Conservation (phyloP, 768 basidiomycete genomes). For the Suillus weaverae region DNA sequence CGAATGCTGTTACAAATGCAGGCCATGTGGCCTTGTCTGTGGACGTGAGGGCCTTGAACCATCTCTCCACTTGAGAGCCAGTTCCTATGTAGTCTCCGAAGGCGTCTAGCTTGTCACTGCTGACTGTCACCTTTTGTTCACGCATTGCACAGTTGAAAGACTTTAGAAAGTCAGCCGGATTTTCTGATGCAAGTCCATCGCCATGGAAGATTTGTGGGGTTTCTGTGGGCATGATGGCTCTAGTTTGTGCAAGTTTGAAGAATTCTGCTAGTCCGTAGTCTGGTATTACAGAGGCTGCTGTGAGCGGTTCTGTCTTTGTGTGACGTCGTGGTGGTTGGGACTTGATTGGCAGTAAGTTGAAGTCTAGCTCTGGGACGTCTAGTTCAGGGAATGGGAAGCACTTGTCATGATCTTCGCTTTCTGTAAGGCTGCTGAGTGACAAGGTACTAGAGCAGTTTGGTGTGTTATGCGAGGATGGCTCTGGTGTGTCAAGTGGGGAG, state of each 20-base stretch:
- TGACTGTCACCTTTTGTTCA: no score
- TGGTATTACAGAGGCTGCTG: no score
- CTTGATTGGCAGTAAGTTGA: fast-evolving
- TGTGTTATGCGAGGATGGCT: no score
- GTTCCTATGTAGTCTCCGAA: no score
- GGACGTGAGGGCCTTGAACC: no score
- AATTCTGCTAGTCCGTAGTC: background rate
- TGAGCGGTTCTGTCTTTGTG: background rate
- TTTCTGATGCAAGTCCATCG: background rate
- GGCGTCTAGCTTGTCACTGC: no score
- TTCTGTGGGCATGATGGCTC: background rate
- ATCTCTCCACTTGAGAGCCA: no score
- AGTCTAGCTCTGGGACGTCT: background rate
- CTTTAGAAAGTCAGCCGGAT: background rate
- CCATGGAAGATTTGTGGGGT: background rate
- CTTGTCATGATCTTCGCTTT: background rate
- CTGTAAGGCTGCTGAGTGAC: background rate
- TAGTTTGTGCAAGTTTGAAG: background rate
- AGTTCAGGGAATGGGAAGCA: background rate
- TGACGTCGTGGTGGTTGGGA: fast-evolving
- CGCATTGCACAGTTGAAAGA: background rate
- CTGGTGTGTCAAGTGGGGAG: no score
- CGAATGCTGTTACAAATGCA: no score
- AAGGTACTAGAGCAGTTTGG: fast-evolving
- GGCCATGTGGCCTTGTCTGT: no score